A percentile compares a stretch with the other conserved stretches of the same genome.
Evolutionary conservation across 768 basidiomycete species (phyloP).

Genomic region (Kwoniella sp.): DNA sequence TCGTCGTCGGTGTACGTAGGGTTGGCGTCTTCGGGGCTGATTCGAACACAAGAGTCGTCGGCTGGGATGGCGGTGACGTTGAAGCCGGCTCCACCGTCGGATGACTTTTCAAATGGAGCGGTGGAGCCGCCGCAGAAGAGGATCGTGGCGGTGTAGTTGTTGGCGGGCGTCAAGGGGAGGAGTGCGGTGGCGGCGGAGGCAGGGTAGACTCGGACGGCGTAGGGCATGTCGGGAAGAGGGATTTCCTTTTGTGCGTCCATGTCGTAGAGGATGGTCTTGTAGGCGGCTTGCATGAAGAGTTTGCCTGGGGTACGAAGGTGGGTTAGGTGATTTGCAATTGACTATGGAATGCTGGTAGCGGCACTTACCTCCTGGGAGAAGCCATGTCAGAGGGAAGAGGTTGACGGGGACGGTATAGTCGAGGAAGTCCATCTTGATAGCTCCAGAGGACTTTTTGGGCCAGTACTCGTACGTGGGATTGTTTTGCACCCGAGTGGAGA

Average conservation of each 20-base stretch:
- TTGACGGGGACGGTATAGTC: constrained; percentile 72
- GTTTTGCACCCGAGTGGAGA: constrained; percentile 69
- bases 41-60: constrained; percentile 75
- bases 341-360: background rate
- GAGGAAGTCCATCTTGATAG: constrained; percentile 67
- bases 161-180: constrained; percentile 85
- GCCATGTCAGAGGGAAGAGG: constrained; percentile 71
- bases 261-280: constrained; percentile 64
- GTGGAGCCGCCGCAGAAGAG: constrained; percentile 85
- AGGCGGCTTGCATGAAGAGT: constrained; percentile 58
- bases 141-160: constrained; percentile 82
- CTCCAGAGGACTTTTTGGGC: constrained; percentile 72
- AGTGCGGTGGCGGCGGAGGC: constrained; percentile 85
- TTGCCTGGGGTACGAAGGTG: constrained; percentile 40
- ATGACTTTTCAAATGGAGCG: constrained; percentile 63
- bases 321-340: background rate
- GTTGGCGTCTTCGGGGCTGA: constrained; percentile 65
- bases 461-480: constrained; percentile 69
- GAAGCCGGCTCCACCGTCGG: constrained; percentile 72
- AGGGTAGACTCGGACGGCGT: constrained; percentile 52
- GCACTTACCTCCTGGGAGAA: constrained; percentile 59
- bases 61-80: constrained; percentile 62
- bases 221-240: constrained; percentile 66
- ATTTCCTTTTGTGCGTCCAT: constrained; percentile 66
- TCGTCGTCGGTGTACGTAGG: constrained; percentile 54